Percentiles rank a stretch among this genome's conserved stretches.
Evolutionary conservation across 805 yeast species (phyloP).

Genomic region (Limtongia smithiae): DNA sequence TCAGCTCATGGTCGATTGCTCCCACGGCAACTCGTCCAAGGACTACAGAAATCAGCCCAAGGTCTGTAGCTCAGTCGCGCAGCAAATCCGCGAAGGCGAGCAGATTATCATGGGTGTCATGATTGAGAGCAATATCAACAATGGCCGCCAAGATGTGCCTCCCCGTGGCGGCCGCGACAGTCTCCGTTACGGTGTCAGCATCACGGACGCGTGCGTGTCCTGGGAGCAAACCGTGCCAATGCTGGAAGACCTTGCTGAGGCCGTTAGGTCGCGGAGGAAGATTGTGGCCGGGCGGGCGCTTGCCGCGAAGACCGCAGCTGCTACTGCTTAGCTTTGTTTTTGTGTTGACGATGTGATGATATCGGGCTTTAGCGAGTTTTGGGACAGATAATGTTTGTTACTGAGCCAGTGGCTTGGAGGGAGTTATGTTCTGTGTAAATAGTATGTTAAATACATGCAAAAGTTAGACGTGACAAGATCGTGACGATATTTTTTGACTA

Average conservation of each 20-base stretch:
- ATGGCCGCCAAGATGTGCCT: constrained; percentile 85
- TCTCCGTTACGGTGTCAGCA: constrained; percentile 88
- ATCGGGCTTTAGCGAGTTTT: background rate
- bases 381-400: background rate
- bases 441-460: too few species aligned
- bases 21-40: constrained; percentile 95
- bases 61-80: constrained; percentile 78
- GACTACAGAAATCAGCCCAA: constrained; percentile 93
- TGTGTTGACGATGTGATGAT: too few species aligned
- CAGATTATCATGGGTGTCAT: constrained; percentile 80
- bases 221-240: constrained; percentile 86
- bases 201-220: constrained; percentile 94
- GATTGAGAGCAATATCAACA: constrained; percentile 91
- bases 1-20: constrained; percentile 83
- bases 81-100: constrained; percentile 80
- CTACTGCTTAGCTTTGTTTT: too few species aligned
- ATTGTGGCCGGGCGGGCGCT: constrained; percentile 6
- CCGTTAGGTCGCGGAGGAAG: constrained; percentile 64
- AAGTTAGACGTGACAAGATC: too few species aligned
- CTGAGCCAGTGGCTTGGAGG: too few species aligned
- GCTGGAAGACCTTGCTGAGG: constrained; percentile 72
- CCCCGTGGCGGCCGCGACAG: constrained; percentile 51
- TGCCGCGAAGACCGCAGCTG: background rate
- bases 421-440: too few species aligned
- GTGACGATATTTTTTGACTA: too few species aligned